These are phyloP conservation scores for Anisogramma anomala DNA, from an alignment of 2,329 filamentous ascomycete genomes.

Conservation along the genomic window DNA sequence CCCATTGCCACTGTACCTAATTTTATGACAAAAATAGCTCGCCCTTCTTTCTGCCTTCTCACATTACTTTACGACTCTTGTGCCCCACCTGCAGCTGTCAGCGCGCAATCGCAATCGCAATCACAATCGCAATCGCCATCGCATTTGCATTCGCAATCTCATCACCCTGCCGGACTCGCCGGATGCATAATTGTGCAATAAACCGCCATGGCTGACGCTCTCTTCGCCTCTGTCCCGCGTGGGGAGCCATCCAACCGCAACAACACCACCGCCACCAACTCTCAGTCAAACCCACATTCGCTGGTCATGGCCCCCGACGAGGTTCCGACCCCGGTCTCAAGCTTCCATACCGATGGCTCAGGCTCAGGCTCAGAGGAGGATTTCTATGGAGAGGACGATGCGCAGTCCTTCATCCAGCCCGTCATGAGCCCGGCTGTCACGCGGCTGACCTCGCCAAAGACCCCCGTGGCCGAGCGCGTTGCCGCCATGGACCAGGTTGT, in stretches of 20 bases:
- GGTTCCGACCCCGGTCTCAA: conserved; percentile 1
- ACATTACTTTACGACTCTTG: no score
- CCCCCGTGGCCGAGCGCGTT: conserved; percentile 46
- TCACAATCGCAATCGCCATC: no score
- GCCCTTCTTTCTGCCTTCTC: no score
- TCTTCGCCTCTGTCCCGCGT: not conserved
- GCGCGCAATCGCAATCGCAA: no score
- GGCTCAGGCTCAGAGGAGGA: conserved; percentile 25
- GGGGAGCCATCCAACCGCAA: not conserved
- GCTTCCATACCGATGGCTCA: conserved; percentile 12
- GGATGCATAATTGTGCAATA: conserved; percentile 1
- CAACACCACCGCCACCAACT: not conserved
- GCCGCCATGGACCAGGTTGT: conserved; percentile 38
- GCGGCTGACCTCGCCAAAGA: conserved; percentile 41
- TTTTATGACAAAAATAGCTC: no score
- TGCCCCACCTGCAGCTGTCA: no score
- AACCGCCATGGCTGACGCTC: no score
- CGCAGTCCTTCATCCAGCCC: conserved; percentile 48
- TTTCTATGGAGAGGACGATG: conserved; percentile 40
- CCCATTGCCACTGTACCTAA: no score
- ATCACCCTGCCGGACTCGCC: conserved; percentile 5
- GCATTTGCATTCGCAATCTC: not conserved
- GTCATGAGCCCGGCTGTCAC: conserved; percentile 46
- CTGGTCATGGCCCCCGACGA: not conserved
- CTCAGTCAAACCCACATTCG: not conserved